Evolutionary conservation across 1,284 basidiomycete species (phyloP).

Genomic region (Polyporus tsugae): DNA sequence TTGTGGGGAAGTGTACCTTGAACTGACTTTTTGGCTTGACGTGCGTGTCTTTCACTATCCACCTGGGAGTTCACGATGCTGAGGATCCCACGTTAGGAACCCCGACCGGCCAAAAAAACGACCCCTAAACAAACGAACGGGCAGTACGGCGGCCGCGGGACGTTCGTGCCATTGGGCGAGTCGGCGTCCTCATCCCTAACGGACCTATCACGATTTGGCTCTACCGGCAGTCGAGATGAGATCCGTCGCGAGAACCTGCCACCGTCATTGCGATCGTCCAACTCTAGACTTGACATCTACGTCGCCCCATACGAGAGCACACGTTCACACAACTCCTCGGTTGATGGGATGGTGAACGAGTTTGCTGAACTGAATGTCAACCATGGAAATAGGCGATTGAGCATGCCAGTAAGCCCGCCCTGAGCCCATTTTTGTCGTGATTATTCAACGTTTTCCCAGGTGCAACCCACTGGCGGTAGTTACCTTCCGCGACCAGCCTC

Average conservation of each 20-base stretch:
- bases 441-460: neutral
- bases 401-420: constrained; percentile 63
- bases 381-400: constrained; percentile 61
- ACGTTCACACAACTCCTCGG: constrained; percentile 41
- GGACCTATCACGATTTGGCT: constrained; percentile 46
- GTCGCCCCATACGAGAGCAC: constrained; percentile 68
- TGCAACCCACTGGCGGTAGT: constrained; percentile 33
- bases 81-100: constrained; percentile 58
- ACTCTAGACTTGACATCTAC: constrained; percentile 74
- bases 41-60: constrained; percentile 63
- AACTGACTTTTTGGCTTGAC: constrained; percentile 96
- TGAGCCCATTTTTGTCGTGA: neutral
- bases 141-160: constrained; percentile 80
- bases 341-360: constrained; percentile 65
- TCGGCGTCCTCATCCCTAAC: constrained; percentile 38
- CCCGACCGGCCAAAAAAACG: constrained; percentile 73
- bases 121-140: constrained; percentile 62
- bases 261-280: constrained; percentile 63
- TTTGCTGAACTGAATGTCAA: constrained; percentile 73
- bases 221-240: constrained; percentile 47
- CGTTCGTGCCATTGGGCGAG: constrained; percentile 68
- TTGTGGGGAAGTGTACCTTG: constrained; percentile 92
- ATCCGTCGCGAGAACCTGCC: constrained; percentile 63
- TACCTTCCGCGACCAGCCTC: constrained; percentile 50
- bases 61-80: neutral